These are phyloP conservation scores for Rhizoctonia solani DNA, from an alignment of 1,284 basidiomycete species.

Conservation along the genomic window DNA sequence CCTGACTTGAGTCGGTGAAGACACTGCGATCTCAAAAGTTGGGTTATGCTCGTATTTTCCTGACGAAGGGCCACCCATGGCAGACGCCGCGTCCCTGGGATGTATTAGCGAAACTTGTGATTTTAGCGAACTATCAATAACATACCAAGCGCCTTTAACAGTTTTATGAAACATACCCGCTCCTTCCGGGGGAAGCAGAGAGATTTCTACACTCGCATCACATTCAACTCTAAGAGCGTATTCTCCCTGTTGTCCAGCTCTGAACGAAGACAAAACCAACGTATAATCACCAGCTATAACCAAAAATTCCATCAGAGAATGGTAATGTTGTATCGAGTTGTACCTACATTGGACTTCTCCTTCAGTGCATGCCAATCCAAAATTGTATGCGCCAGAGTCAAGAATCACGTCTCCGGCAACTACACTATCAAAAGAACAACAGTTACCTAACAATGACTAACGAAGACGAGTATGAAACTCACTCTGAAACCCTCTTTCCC, in stretches of 20 bases:
- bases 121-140: constrained; percentile 7
- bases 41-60: constrained; percentile 70
- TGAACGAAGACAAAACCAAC: constrained; percentile 80
- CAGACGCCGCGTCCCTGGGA: constrained; percentile 56
- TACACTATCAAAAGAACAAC: constrained; percentile 40
- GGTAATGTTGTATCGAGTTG: neutral
- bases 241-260: constrained; percentile 65
- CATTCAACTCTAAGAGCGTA: constrained; percentile 70
- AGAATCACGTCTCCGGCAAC: constrained; percentile 67
- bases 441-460: constrained; percentile 51
- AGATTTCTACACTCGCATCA: constrained; percentile 51
- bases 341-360: constrained; percentile 61
- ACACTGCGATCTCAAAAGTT: constrained; percentile 62
- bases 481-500: constrained; percentile 76
- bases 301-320: neutral
- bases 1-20: constrained; percentile 61
- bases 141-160: constrained; percentile 71
- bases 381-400: constrained; percentile 80
- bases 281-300: constrained; percentile 77
- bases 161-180: constrained; percentile 85
- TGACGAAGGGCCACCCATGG: constrained; percentile 69
- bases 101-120: neutral
- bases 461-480: constrained; percentile 42
- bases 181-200: constrained; percentile 67
- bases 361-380: constrained; percentile 68